Evolutionary conservation across 228 moss, liverwort and hornwort genomes (phyloP), one percentile per base, ranked within the genome.

Genomic region (Sphagnum magellanicum): DNA sequence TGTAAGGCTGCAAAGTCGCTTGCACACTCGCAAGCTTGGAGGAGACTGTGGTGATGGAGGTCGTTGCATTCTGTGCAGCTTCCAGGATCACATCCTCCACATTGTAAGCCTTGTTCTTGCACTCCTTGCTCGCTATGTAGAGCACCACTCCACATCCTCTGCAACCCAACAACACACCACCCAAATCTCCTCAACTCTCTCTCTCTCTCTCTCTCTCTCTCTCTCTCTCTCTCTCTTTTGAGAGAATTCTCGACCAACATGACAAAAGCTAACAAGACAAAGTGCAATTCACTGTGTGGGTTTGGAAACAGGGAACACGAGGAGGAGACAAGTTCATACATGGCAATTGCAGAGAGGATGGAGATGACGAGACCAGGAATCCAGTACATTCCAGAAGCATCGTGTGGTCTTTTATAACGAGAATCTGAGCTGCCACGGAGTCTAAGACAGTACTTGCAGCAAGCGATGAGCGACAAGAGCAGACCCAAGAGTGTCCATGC

Each of bases 91-190:
- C 86, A 49, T 62, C 59, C 68, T 86, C 84, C 63, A 88, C 86
- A 59, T 81, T 80, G 57, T 32, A 77, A 15, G 88, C 86, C 71
- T 92, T 69, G 10, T 70, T 52, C 16, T 75, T 71, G 4, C 84
- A 80, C 58, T 84, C 81, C 7, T 79, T 73, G 75, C 78, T 88
- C 52, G 83, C 73, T 6, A 86, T 14, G 32, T 86, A 92, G 59
- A 92, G 64, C 51, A 70, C 85, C 4, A 88, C 76, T 12, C 85
- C 72, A 72, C 80, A 70, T 51, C 70, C 90, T 67, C 90, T 92
- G 81, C 74, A 69, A 61, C 32, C 32, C 11, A 51, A 50, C 32
- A 32, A 32, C 32, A 32, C 32, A 32, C 2, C 32, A 32, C 32
- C 32, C 32, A 32, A 32, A 32, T 32, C 32, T 32, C 32, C 32